Base-by-base conservation (phyloP, 805 yeast genomes). In the Candida ficus region DNA sequence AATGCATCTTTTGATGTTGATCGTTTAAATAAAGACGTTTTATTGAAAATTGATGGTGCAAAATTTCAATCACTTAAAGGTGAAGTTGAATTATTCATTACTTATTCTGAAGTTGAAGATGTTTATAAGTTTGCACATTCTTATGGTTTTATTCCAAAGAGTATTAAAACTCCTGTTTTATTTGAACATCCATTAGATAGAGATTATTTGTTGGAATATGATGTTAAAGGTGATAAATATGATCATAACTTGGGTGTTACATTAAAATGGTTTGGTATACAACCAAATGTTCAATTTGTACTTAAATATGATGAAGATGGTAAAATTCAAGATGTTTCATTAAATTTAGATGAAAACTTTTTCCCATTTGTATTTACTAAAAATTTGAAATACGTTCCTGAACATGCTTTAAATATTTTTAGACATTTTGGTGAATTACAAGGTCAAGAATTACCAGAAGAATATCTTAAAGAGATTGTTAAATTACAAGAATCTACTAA, bases 1-100 rank as follows among this genome's bases (percentile, higher is more conserved):
- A 80, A 78, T 56, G 75, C 83, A 0, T 69, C 64, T 48, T 83
- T 80, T 58, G 91, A 79, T 51, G 64, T 76, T n/a, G 83, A 77
- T 55, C 58, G 67, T 7, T 25, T 35, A 0, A 67, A 60, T 5
- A 52, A 61, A 5, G 80, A 76, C 37, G 60, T 76, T 5, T 23
- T 77, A 0, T 57, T 78, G 34, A 57, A 59, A 11, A 46, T 62
- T 9, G 18, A 39, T 14, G 46, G 45, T 7, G 42, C 45, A 9
- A 44, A 38, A 16, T 13, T 48, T 2, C 27, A 31, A 17, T 28
- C 40, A 4, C 1, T 22, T 11, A n/a, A 23, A 12, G 41, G 32
- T 4, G 48, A 46, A 13, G 29, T 56, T 22, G 76, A 75, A 45
- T 47, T 74, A 1, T 68, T 65, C 33, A 73, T 75, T 23, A 60